Conservation (phyloP, 495 filamentous ascomycete species). For the Venustampulla echinocandica region DNA sequence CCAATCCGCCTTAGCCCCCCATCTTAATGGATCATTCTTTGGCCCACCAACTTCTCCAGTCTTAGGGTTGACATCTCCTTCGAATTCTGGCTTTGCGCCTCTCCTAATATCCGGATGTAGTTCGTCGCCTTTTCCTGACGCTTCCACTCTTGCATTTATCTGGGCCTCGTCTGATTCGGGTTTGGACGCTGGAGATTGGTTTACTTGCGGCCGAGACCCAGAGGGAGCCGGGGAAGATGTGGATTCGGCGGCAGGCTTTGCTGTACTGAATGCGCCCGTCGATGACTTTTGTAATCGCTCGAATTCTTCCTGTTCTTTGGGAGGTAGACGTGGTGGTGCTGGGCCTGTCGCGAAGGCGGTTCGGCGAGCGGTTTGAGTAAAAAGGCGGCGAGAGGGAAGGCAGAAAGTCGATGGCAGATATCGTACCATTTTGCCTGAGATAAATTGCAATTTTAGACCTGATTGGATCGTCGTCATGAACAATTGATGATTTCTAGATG, state of each 20-base stretch:
- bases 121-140: conserved; percentile 47
- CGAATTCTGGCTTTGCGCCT: conserved; percentile 84
- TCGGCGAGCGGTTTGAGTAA: conserved; percentile 19
- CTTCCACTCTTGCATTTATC: conserved; percentile 32
- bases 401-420: conserved; percentile 26
- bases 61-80: conserved; percentile 84
- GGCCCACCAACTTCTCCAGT: conserved; percentile 96
- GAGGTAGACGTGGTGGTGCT: conserved; percentile 73
- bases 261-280: conserved; percentile 66
- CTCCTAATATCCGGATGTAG: conserved; percentile 60
- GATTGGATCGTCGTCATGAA: not conserved
- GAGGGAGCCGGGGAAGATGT: not conserved
- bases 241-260: conserved; percentile 28
- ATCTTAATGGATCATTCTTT: conserved; percentile 93
- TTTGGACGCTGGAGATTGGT: conserved; percentile 33
- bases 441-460: not conserved
- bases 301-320: conserved; percentile 86
- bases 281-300: conserved; percentile 71
- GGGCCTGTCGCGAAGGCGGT: conserved; percentile 39
- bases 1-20: conserved; percentile 90
- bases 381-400: conserved; percentile 26
- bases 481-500: not conserved
- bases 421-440: conserved; percentile 13
- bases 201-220: conserved; percentile 25
- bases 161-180: conserved; percentile 21